Conservation (phyloP, 2,329 filamentous ascomycete species). For the Myriosclerotinia scirpicola region DNA sequence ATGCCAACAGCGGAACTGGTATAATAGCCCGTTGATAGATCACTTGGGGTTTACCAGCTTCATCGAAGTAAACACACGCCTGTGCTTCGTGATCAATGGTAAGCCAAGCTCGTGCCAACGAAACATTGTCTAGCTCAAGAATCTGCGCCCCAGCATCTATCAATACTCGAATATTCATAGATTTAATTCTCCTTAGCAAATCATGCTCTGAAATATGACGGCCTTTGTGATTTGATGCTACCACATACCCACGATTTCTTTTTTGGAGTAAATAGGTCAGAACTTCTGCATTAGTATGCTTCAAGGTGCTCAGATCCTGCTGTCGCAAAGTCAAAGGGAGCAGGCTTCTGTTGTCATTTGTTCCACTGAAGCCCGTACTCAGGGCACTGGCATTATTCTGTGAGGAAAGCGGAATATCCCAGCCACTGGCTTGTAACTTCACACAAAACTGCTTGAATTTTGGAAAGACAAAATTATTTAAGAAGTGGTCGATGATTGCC, state of each 20-base stretch:
- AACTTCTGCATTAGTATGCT: neutral
- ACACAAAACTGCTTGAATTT: neutral
- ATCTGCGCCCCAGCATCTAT: neutral
- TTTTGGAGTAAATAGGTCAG: neutral
- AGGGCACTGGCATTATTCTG: neutral
- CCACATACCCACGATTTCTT: neutral
- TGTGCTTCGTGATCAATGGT: neutral
- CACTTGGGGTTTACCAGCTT: neutral
- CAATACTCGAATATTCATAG: neutral
- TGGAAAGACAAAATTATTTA: too few species aligned
- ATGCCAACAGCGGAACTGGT: neutral
- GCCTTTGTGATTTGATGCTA: neutral
- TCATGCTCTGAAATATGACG: neutral
- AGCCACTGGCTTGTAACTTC: neutral
- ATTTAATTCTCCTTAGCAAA: neutral
- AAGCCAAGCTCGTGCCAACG: neutral
- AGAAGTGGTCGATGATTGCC: neutral
- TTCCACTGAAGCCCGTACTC: neutral
- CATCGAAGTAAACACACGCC: neutral
- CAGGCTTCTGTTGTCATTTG: neutral
- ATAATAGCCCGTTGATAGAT: neutral
- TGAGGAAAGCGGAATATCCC: neutral
- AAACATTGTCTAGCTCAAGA: neutral
- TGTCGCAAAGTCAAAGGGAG: neutral
- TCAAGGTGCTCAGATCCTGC: neutral